These are phyloP conservation scores for Cladosporium oxysporum DNA, from an alignment of 2,329 filamentous ascomycete species.

Conservation along the genomic window DNA sequence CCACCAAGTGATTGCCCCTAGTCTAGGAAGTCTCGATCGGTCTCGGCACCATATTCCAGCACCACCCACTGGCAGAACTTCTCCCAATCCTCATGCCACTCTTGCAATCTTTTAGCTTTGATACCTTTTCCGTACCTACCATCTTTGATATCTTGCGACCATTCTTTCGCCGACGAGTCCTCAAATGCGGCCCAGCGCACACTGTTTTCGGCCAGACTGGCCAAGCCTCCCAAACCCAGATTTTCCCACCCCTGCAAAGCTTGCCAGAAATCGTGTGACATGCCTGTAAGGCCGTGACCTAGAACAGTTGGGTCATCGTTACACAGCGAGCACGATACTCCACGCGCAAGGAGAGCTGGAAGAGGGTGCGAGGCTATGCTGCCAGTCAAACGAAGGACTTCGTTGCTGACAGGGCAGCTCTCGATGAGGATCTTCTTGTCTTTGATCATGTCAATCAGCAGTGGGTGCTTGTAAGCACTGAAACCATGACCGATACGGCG, in stretches of 20 bases:
- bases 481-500: constrained; percentile 88
- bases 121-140: constrained; percentile 70
- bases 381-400: constrained; percentile 76
- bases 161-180: constrained; percentile 70
- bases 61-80: constrained; percentile 89
- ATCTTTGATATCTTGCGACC: constrained; percentile 71
- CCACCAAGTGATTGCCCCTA: not conserved
- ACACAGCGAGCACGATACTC: constrained; percentile 79
- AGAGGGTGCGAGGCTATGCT: constrained; percentile 78
- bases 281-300: constrained; percentile 76
- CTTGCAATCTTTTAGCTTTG: constrained; percentile 70
- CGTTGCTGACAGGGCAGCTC: constrained; percentile 87
- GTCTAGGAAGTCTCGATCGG: constrained; percentile 20
- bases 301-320: constrained; percentile 91
- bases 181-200: constrained; percentile 88
- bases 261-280: constrained; percentile 95
- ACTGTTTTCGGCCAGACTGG: constrained; percentile 87
- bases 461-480: constrained; percentile 85
- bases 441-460: constrained; percentile 85
- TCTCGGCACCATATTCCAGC: constrained; percentile 59
- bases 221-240: constrained; percentile 81
- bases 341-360: constrained; percentile 79
- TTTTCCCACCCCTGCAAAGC: constrained; percentile 90
- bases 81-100: constrained; percentile 85
- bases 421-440: constrained; percentile 86